These are phyloP conservation scores for Diplodia seriata DNA, from an alignment of 2,329 filamentous ascomycete genomes.

Conservation along the genomic window DNA sequence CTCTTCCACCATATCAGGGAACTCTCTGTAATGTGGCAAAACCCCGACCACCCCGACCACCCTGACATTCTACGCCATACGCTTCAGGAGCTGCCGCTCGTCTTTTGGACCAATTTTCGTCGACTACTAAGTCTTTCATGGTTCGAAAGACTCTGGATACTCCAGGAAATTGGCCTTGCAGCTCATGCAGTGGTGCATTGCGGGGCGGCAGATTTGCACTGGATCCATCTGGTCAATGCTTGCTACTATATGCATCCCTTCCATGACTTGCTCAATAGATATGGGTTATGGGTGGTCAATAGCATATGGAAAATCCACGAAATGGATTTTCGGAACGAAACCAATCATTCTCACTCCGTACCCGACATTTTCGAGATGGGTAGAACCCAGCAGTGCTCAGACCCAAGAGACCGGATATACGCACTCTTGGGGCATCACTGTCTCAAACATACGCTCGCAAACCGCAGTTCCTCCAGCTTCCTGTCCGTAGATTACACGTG, in stretches of 20 bases:
- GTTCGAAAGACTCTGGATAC: conserved; percentile 14
- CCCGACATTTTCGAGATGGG: background rate
- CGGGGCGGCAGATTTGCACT: background rate
- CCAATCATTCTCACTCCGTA: fast-evolving
- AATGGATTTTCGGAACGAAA: background rate
- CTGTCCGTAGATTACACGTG: background rate
- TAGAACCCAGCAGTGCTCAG: fast-evolving
- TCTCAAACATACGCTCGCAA: background rate
- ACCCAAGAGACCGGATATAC: background rate
- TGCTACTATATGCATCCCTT: too few relatives aligned
- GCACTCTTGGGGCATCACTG: background rate
- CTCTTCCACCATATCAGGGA: background rate
- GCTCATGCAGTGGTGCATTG: conserved; percentile 4
- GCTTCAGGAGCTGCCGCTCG: background rate
- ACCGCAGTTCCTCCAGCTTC: background rate
- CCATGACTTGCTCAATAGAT: too few relatives aligned
- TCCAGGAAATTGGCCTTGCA: conserved; percentile 22
- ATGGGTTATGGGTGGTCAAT: too few relatives aligned
- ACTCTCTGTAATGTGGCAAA: background rate
- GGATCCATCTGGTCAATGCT: background rate
- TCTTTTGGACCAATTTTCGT: background rate
- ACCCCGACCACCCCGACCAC: fast-evolving
- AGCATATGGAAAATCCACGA: too few relatives aligned
- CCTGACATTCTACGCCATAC: fast-evolving
- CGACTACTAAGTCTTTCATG: background rate